These are phyloP conservation scores for Arabidopsis suecica DNA, from an alignment of 345 rosid genomes.

Conservation along the genomic window DNA sequence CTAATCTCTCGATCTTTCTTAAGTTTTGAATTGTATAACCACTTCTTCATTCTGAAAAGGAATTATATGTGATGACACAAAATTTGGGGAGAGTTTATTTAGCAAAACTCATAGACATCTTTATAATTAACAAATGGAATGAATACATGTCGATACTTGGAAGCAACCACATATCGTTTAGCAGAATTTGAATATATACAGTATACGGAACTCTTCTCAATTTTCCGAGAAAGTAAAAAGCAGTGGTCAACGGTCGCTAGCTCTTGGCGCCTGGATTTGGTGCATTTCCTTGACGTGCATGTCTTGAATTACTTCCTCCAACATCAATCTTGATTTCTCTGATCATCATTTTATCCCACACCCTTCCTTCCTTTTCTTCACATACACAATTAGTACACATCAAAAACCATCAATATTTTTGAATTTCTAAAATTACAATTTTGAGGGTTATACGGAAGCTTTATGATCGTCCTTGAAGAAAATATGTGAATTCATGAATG, in stretches of 20 bases:
- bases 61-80: background rate
- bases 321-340: constrained; percentile 20
- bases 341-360: constrained; percentile 18
- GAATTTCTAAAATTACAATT: background rate
- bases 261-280: constrained; percentile 18
- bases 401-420: background rate
- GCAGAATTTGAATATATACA: no score
- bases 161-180: background rate
- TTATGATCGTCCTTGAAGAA: background rate
- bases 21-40: background rate
- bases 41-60: background rate
- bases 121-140: background rate
- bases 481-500: background rate
- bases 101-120: background rate
- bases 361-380: constrained; percentile 18
- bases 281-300: background rate
- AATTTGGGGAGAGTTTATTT: background rate
- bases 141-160: background rate
- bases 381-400: background rate
- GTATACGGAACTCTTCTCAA: background rate
- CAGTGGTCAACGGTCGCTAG: background rate
- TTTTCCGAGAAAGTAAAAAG: background rate
- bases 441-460: background rate
- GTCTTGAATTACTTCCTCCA: constrained; percentile 33
- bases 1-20: background rate